Conservation (phyloP, 2,329 filamentous ascomycete genomes). For the Cladosporium halotolerans region DNA sequence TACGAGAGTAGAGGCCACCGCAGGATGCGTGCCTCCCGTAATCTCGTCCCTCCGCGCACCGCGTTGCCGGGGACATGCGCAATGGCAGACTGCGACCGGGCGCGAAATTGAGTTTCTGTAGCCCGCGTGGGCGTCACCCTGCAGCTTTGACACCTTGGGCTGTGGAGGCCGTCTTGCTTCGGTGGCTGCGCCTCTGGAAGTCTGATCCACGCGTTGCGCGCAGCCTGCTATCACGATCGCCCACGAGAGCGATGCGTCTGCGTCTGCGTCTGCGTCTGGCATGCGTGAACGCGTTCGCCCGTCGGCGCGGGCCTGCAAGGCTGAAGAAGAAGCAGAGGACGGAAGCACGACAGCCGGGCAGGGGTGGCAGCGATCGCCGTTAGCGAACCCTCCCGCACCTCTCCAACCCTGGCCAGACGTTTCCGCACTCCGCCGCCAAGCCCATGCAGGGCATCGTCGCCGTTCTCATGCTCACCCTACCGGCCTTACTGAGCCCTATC, state of each 20-base stretch:
- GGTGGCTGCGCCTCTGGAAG: not conserved
- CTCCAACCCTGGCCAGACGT: constrained; percentile 1
- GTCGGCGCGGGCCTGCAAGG: not conserved
- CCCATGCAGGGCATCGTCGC: not conserved
- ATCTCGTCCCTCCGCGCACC: not conserved
- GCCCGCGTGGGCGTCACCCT: not conserved
- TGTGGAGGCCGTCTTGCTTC: constrained; percentile 2
- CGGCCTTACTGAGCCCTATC: not conserved
- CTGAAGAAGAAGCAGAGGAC: not conserved
- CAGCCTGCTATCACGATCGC: no score
- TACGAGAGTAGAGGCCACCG: no score
- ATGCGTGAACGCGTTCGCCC: no score
- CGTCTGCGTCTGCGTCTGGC: no score
- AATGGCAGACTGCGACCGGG: not conserved
- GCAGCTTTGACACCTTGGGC: constrained; percentile 9
- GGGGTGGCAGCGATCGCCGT: constrained; percentile 1
- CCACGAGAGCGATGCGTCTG: no score
- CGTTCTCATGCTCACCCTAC: constrained; percentile 1
- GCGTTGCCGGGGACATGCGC: constrained; percentile 8
- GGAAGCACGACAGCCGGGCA: not conserved
- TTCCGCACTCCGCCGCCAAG: constrained; percentile 1
- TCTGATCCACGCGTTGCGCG: not conserved
- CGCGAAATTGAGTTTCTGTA: constrained; percentile 10
- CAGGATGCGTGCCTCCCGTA: not conserved
- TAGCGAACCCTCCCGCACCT: not conserved